Evolutionary conservation across 768 basidiomycete species (phyloP).

Genomic region (Boletus subparvulus): DNA sequence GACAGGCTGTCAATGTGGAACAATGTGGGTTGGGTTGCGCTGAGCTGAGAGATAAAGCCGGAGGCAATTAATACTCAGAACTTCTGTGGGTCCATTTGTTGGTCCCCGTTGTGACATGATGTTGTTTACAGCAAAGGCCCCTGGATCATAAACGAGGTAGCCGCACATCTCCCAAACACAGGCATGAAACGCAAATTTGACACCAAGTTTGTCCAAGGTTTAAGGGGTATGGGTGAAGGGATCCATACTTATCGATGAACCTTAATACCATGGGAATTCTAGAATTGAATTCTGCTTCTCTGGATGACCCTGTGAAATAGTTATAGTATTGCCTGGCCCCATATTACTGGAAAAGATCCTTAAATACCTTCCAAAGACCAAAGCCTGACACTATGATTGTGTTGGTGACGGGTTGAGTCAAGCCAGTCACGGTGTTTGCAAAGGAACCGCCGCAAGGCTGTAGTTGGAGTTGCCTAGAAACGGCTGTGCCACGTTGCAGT

Average conservation of each 20-base stretch:
- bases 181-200: constrained; percentile 22
- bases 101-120: constrained; percentile 1
- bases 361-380: no score
- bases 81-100: constrained; percentile 19
- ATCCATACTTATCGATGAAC: constrained; percentile 11
- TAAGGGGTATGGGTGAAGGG: neutral
- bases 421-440: no score
- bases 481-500: no score
- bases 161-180: constrained; percentile 17
- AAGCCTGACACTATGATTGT: no score
- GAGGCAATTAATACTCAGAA: constrained; percentile 5
- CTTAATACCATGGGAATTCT: constrained; percentile 17
- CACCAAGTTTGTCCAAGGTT: constrained; percentile 10
- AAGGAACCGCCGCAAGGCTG: no score
- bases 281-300: neutral
- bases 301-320: neutral
- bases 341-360: no score
- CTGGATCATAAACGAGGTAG: neutral
- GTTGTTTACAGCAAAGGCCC: neutral
- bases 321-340: no score
- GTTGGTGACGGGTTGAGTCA: no score
- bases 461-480: no score
- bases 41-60: neutral
- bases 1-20: neutral
- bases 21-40: neutral